Evolutionary conservation across 2,329 filamentous ascomycete genomes (phyloP).

Genomic region (Neurospora sp.): DNA sequence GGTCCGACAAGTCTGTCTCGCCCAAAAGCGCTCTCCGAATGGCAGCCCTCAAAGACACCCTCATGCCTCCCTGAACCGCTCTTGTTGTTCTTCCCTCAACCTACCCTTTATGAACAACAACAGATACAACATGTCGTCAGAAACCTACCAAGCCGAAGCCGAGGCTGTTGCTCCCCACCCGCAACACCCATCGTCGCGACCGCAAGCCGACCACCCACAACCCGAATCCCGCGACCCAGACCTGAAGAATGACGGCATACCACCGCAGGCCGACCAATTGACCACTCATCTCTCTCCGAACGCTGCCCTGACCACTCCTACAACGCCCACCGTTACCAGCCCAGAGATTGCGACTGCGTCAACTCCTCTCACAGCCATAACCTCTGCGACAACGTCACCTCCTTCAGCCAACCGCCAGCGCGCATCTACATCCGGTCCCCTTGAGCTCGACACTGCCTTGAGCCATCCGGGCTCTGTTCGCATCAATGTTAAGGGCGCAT

Average conservation of each 20-base stretch:
- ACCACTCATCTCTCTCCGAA: not conserved
- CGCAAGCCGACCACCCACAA: not conserved
- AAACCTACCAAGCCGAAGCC: slow-evolving; percentile 17
- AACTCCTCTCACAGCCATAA: not conserved
- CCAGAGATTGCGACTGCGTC: slow-evolving; percentile 28
- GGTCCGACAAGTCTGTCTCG: slow-evolving; percentile 6
- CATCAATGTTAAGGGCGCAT: slow-evolving; percentile 94
- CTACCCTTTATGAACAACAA: slow-evolving; percentile 1
- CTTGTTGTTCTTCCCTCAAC: slow-evolving; percentile 1
- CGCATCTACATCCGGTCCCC: slow-evolving; percentile 33
- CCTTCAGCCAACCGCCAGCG: slow-evolving; percentile 17
- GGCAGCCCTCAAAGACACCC: slow-evolving; percentile 12
- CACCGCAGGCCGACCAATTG: not conserved
- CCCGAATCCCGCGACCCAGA: not conserved
- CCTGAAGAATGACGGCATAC: slow-evolving; percentile 2
- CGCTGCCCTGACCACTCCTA: slow-evolving; percentile 1
- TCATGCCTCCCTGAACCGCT: slow-evolving; percentile 15
- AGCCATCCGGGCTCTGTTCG: slow-evolving; percentile 63
- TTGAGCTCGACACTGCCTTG: slow-evolving; percentile 52
- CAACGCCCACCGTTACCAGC: slow-evolving; percentile 12
- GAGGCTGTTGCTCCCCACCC: slow-evolving; percentile 4
- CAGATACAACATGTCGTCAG: slow-evolving; percentile 13
- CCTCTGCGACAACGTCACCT: slow-evolving; percentile 1
- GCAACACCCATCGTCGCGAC: slow-evolving; percentile 5
- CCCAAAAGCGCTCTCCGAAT: slow-evolving; percentile 6